These are phyloP conservation scores for Rhizopus arrhizus DNA, from an alignment of 371 early-diverging fungal species.

Conservation along the genomic window DNA sequence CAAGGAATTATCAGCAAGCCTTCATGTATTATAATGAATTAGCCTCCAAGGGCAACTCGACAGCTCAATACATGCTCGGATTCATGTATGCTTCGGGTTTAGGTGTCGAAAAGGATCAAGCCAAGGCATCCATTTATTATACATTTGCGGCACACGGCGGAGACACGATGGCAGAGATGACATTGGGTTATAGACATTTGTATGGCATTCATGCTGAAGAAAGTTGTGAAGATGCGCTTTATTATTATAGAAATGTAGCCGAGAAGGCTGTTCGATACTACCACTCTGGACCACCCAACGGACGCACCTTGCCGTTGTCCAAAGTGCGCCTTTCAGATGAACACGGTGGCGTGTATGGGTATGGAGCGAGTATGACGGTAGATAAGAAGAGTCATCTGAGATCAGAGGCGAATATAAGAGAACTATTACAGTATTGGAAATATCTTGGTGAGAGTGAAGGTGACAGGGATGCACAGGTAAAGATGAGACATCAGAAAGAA, in stretches of 20 bases:
- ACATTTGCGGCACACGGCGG: slow-evolving; percentile 83
- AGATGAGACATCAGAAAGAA: neutral
- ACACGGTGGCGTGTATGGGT: slow-evolving; percentile 83
- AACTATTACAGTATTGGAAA: slow-evolving; percentile 78
- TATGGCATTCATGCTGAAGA: slow-evolving; percentile 82
- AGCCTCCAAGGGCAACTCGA: slow-evolving; percentile 74
- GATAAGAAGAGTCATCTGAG: slow-evolving; percentile 28
- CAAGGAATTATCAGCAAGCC: slow-evolving; percentile 60
- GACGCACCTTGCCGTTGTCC: slow-evolving; percentile 68
- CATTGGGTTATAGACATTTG: slow-evolving; percentile 82
- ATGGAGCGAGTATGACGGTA: slow-evolving; percentile 61
- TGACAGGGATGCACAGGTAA: slow-evolving; percentile 64
- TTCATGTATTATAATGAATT: slow-evolving; percentile 62
- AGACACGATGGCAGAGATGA: slow-evolving; percentile 78
- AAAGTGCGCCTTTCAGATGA: slow-evolving; percentile 78
- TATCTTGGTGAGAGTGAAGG: slow-evolving; percentile 72
- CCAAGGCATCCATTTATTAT: slow-evolving; percentile 76
- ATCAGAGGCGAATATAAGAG: slow-evolving; percentile 52
- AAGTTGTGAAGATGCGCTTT: slow-evolving; percentile 76
- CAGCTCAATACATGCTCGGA: slow-evolving; percentile 88
- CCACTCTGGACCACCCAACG: slow-evolving; percentile 81
- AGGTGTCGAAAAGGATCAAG: slow-evolving; percentile 69
- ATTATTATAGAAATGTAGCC: slow-evolving; percentile 81
- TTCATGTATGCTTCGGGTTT: slow-evolving; percentile 89
- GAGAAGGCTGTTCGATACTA: slow-evolving; percentile 74